Evolutionary conservation across 176 grass and related monocot species (phyloP).

Genomic region (Hyparrhenia diplandra): DNA sequence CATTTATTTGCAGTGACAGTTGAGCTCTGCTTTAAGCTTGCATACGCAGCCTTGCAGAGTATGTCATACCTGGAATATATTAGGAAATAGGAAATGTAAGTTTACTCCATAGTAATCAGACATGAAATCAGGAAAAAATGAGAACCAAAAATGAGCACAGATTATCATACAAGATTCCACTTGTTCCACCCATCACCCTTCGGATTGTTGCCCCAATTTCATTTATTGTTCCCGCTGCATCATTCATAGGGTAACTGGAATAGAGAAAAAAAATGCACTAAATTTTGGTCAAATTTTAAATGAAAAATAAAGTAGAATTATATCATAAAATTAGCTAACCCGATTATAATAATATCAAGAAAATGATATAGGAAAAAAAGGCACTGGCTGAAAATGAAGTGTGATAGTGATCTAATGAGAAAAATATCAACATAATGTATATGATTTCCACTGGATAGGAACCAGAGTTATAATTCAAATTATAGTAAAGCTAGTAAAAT

Average conservation of each 20-base stretch:
- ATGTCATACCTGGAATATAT: slow-evolving; percentile 76
- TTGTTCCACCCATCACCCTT: slow-evolving; percentile 97
- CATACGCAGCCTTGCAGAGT: slow-evolving; percentile 97
- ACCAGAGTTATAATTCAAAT: neutral
- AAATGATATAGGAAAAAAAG: neutral
- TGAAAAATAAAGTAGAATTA: slow-evolving; percentile 18
- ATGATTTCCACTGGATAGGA: slow-evolving; percentile 1
- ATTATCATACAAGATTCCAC: slow-evolving; percentile 86
- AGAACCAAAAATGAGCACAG: neutral
- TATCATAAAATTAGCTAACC: slow-evolving; percentile 12
- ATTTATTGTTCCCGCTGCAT: slow-evolving; percentile 93
- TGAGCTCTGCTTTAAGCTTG: slow-evolving; percentile 75
- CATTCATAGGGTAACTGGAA: slow-evolving; percentile 88
- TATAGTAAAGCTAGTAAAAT: neutral
- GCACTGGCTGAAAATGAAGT: neutral
- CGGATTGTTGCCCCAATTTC: slow-evolving; percentile 81
- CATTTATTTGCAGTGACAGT: slow-evolving; percentile 69
- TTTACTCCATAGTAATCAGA: slow-evolving; percentile 14
- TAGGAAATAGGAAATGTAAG: slow-evolving; percentile 17
- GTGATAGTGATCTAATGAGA: neutral
- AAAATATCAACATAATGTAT: neutral
- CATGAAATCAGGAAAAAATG: neutral
- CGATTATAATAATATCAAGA: neutral
- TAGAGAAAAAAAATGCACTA: slow-evolving; percentile 37
- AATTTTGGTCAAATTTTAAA: slow-evolving; percentile 10